Evolutionary conservation across 83 land plant genomes (phyloP), one percentile per base, ranked within the genome.

Genomic region (Diphasiastrum complanatum): DNA sequence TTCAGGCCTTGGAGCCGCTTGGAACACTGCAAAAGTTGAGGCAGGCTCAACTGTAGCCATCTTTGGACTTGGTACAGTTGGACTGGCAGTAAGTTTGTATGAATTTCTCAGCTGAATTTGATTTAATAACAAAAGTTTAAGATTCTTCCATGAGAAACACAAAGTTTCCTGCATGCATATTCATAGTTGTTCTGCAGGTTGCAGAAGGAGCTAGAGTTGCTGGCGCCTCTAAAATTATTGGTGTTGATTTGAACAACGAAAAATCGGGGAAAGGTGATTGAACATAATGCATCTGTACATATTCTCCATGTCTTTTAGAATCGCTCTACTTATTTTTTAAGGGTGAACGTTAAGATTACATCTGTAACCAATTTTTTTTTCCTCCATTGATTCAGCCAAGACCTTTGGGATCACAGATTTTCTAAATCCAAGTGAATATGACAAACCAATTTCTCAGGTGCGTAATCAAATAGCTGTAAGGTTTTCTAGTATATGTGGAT

Each of bases 201-300:
- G 97, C 81, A 3, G 76, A 78, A 72, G 97, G 89, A 25, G 90
- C 90, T 14, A 62, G 74, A 47, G 40, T 71, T 14, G 69, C 80
- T 43, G 83, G 87, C 6, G 97, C 87, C 20, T 75, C 87, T 0
- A 73, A 59, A 24, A 91, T 87, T 5, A 91, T 91, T 31, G 97
- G 97, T 1, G 76, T 87, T 5, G 97, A 91, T 35, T 56, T 66
- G 34, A 78, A 75, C 33, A 56, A 89, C 0, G 68, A 70, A 1
- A 91, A 87, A 61, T 78, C 64, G 24, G 48, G 45, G 2, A 69
- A 73, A 84, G 97, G 93, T 83, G 49, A n/a, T n/a, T n/a, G n/a
- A 26, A 30, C 16, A 11, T 55, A 6, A 1, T 26, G 34, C n/a
- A n/a, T n/a, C n/a, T n/a, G n/a, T n/a, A n/a, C n/a, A n/a, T n/a